phyloP scores from a whole-genome alignment of 352 stramenopile species.

The Stramenopiles sp. region DNA sequence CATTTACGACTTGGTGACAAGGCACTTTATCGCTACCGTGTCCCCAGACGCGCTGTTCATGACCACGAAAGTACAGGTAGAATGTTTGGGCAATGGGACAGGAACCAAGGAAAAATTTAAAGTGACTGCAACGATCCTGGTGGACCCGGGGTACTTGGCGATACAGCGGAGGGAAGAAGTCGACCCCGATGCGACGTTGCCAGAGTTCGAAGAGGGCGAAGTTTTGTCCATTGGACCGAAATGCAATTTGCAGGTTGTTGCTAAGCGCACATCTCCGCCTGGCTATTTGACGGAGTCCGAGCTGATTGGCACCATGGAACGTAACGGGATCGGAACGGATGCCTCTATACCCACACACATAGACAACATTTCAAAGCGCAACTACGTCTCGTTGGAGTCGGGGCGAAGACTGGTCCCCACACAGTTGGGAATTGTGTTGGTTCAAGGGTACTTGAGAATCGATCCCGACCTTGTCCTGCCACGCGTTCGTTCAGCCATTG shows the following conservation, averaged over 20 bases:
- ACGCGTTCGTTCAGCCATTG: constrained; percentile 44
- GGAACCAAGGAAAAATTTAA: constrained; percentile 21
- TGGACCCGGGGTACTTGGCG: not conserved
- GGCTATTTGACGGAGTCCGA: constrained; percentile 49
- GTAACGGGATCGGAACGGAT: constrained; percentile 50
- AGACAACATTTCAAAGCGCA: constrained; percentile 53
- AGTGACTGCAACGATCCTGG: constrained; percentile 10
- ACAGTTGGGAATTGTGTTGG: constrained; percentile 44
- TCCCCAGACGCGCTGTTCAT: constrained; percentile 43
- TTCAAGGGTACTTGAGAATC: constrained; percentile 43
- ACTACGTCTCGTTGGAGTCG: constrained; percentile 39
- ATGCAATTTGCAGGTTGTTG: constrained; percentile 37
- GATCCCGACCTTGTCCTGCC: constrained; percentile 48
- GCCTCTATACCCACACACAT: constrained; percentile 52
- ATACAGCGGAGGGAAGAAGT: constrained; percentile 14
- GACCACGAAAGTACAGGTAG: constrained; percentile 32
- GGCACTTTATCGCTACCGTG: constrained; percentile 63
- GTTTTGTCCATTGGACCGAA: constrained; percentile 27
- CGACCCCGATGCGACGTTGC: constrained; percentile 26
- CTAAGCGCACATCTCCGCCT: constrained; percentile 38
- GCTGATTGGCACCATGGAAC: constrained; percentile 55
- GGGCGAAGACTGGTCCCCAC: constrained; percentile 39
- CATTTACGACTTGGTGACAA: constrained; percentile 56
- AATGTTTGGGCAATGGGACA: constrained; percentile 43
- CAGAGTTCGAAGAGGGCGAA: constrained; percentile 35